Evolutionary conservation across 2,329 filamentous ascomycete species (phyloP), one percentile per base, ranked within the genome.

Genomic region (Truncatella angustata): DNA sequence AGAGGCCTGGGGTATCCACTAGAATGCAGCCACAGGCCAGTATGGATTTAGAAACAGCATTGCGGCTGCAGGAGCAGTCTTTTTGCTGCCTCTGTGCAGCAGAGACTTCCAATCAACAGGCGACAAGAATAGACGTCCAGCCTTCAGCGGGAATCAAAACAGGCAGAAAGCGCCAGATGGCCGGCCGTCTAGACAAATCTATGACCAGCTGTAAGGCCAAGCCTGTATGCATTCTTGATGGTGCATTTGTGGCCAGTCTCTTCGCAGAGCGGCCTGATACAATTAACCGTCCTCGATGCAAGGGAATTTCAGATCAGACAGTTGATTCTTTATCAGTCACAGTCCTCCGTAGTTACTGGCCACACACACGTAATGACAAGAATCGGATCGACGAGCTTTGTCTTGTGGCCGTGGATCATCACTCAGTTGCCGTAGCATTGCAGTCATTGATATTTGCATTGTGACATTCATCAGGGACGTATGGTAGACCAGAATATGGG

Each of bases 131-230:
- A 35, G 28, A 37, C 36, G 30, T 16, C 39, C 49, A 45, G 36
- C 40, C 37, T 36, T 39, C n/a, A 43, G 39, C 28, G 24, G 32
- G 49, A 51, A 51, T 24, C 37, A 12, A 32, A 51, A 51, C 45
- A 23, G 45, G 16, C n/a, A 30, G 24, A 24, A 6, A 9, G 32
- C 5, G 5, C n/a, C 21, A 24, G 26, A 34, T 16, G 20, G 21
- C 47, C 11, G 35, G 21, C 23, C 36, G n/a, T 35, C 32, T 16
- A 12, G 30, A 14, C 21, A 16, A 24, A 34, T 46, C 26, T 16
- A 18, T 34, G 46, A 23, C 46, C 46, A 35, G 28, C 46, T 49
- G 46, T 35, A 14, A 36, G 47, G 21, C 47, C 47, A 50, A 40
- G 47, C 24, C 36, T 18, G 35, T 12, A 5, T n/a, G 24, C 37